These are phyloP conservation scores for Aspergillus sp. DNA, from an alignment of 2,329 filamentous ascomycete genomes.

Conservation along the genomic window DNA sequence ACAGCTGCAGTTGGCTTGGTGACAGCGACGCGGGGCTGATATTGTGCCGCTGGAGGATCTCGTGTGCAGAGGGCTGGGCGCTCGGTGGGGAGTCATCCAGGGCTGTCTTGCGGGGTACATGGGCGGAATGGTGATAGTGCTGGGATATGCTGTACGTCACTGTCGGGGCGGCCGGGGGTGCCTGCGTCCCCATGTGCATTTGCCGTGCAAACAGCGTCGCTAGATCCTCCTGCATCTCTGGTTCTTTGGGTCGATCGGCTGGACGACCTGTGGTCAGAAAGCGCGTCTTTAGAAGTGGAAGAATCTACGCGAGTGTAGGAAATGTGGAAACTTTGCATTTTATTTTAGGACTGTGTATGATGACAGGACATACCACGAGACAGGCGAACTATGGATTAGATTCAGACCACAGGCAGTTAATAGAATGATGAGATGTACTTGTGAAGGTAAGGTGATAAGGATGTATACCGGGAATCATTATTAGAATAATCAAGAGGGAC, in stretches of 20 bases:
- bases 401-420: too few relatives aligned
- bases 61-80: slow-evolving; percentile 34
- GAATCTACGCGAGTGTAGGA: too few relatives aligned
- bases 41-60: slow-evolving; percentile 42
- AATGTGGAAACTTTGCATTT: too few relatives aligned
- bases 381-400: too few relatives aligned
- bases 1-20: slow-evolving; percentile 72
- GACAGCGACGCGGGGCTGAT: slow-evolving; percentile 70
- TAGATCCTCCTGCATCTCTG: slow-evolving; percentile 67
- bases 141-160: slow-evolving; percentile 74
- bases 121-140: slow-evolving; percentile 80
- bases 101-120: slow-evolving; percentile 53
- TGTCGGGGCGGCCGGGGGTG: slow-evolving; percentile 38
- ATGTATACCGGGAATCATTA: too few relatives aligned
- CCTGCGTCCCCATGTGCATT: slow-evolving; percentile 57
- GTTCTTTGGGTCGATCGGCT: not conserved
- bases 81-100: not conserved
- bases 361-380: too few relatives aligned
- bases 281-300: too few relatives aligned
- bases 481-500: too few relatives aligned
- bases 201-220: slow-evolving; percentile 74
- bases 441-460: too few relatives aligned
- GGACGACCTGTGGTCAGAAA: not conserved
- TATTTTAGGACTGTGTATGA: too few relatives aligned
- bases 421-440: too few relatives aligned